Percentiles rank a stretch among this genome's conserved stretches.
These are phyloP conservation scores for Pseudocercospora vitis DNA, from an alignment of 2,329 filamentous ascomycete species.

Conservation along the genomic window DNA sequence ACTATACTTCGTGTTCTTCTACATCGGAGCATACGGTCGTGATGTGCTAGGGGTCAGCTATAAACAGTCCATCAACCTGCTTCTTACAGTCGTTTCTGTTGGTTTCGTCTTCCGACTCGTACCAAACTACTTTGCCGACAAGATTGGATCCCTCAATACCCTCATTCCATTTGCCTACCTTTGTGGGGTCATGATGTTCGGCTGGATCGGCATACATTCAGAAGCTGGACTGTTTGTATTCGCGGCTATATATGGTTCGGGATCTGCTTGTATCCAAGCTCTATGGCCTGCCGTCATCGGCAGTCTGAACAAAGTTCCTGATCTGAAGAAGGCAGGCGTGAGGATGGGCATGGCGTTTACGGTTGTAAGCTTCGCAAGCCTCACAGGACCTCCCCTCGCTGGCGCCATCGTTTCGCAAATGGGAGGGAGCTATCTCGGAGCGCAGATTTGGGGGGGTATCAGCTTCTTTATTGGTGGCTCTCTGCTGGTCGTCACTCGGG, in stretches of 20 bases:
- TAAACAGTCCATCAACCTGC: slow-evolving; percentile 53
- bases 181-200: slow-evolving; percentile 53
- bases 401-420: slow-evolving; percentile 46
- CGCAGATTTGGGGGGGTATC: slow-evolving; percentile 48
- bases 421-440: slow-evolving; percentile 45
- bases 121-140: slow-evolving; percentile 56
- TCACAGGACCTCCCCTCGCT: slow-evolving; percentile 50
- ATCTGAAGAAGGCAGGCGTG: slow-evolving; percentile 49
- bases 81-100: slow-evolving; percentile 59
- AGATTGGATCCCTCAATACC: slow-evolving; percentile 57
- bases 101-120: slow-evolving; percentile 58
- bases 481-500: slow-evolving; percentile 32
- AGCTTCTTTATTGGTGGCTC: slow-evolving; percentile 33
- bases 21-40: slow-evolving; percentile 44
- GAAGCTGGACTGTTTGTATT: slow-evolving; percentile 45
- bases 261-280: slow-evolving; percentile 47
- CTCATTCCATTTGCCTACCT: slow-evolving; percentile 53
- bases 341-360: slow-evolving; percentile 52
- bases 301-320: slow-evolving; percentile 43
- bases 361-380: slow-evolving; percentile 46
- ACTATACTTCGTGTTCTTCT: slow-evolving; percentile 49
- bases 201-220: slow-evolving; percentile 56
- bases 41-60: slow-evolving; percentile 48
- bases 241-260: slow-evolving; percentile 48
- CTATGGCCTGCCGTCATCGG: slow-evolving; percentile 48